Evolutionary conservation across 2,329 filamentous ascomycete species (phyloP).

Genomic region (Pseudocercospora pini-densiflorae): DNA sequence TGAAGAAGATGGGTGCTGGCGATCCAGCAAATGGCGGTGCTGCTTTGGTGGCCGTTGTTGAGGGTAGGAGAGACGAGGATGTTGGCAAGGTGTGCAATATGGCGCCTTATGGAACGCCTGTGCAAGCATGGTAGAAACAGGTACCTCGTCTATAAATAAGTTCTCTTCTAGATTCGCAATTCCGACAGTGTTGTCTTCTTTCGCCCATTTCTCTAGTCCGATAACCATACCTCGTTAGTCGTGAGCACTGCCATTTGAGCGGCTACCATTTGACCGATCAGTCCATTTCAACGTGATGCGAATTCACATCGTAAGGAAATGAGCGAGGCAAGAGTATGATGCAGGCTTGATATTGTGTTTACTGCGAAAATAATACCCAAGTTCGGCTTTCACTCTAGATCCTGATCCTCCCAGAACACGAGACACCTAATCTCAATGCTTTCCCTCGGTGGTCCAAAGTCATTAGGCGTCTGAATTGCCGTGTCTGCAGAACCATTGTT

Average conservation of each 20-base stretch:
- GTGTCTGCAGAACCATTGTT: not conserved
- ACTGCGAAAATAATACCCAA: not conserved
- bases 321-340: no score
- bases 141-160: no score
- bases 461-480: constrained; percentile 15
- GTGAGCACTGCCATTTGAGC: no score
- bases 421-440: constrained; percentile 28
- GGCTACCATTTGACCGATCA: no score
- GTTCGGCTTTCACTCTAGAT: constrained; percentile 18
- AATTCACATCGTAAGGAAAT: no score
- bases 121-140: not conserved
- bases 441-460: constrained; percentile 21
- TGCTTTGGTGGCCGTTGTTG: not conserved
- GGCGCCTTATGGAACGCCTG: not conserved
- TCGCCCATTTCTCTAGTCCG: no score
- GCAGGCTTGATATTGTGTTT: no score
- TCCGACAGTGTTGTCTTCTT: no score
- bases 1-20: constrained; percentile 3
- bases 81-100: constrained; percentile 6
- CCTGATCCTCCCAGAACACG: not conserved
- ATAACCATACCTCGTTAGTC: no score
- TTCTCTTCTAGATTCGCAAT: no score
- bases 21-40: not conserved
- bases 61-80: not conserved
- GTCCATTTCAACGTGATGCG: no score